phyloP scores from a whole-genome alignment of 345 rosid species.

The Salix koriyanagi region DNA sequence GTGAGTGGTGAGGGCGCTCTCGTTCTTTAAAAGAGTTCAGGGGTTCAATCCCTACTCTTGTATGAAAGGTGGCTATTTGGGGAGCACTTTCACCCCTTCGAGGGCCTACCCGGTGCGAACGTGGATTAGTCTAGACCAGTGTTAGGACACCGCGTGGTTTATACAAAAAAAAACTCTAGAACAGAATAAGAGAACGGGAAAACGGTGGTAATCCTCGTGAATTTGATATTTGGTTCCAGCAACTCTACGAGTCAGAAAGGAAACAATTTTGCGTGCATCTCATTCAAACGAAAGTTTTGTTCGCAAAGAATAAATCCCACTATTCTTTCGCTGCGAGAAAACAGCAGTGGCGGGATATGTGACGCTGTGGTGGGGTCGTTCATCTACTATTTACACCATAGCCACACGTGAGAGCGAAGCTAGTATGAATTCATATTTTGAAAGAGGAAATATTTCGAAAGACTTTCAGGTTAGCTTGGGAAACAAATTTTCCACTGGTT shows the following conservation, averaged over 20 bases:
- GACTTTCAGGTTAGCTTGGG: background rate
- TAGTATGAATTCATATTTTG: background rate
- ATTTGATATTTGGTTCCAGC: background rate
- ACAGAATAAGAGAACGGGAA: background rate
- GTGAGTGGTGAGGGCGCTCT: too few species aligned
- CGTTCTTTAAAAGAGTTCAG: too few species aligned
- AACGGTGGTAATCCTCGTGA: background rate
- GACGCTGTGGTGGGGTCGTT: background rate
- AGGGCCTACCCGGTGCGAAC: too few species aligned
- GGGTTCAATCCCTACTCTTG: too few species aligned
- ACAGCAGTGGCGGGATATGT: conserved; percentile 4
- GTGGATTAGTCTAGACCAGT: too few species aligned
- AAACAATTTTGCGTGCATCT: background rate
- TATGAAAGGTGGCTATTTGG: too few species aligned
- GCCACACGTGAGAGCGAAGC: background rate
- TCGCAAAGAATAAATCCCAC: background rate
- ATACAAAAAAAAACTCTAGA: background rate
- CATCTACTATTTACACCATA: background rate
- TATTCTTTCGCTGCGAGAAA: conserved; percentile 2
- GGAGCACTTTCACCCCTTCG: too few species aligned
- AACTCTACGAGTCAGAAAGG: background rate
- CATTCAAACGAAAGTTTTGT: background rate
- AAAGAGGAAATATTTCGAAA: background rate
- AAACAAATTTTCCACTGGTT: background rate
- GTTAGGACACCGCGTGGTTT: too few species aligned